Base-by-base conservation (phyloP, 2,329 filamentous ascomycete genomes). In the Hymenoscyphus infarciens region DNA sequence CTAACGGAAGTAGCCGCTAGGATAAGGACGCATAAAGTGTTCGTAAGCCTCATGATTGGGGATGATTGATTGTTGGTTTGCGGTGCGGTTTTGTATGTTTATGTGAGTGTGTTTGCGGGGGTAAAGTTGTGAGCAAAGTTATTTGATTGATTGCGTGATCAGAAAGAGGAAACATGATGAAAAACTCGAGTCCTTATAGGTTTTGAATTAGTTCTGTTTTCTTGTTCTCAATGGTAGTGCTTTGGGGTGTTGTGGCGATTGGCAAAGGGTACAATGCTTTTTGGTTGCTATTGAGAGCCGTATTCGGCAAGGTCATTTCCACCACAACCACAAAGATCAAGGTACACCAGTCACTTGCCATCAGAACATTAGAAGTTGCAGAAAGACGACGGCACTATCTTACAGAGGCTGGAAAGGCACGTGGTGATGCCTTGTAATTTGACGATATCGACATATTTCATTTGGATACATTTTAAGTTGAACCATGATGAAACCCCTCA, bases 21-120 rank as follows among this genome's bases (percentile, higher is more conserved):
- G 58, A 79, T 70, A 59, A 74, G 68, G 61, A 77, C 74, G 56
- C 76, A 69, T 60, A 80, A 69, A 59, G 80, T 62, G 60, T 75
- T 70, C 67, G 77, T 73, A 71, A 82, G 68, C 76, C 81, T 83
- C 82, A 84, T 84, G 60, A 16, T 55, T 33, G 33, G 27, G 11
- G 53, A 59, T 55, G 31, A 53, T 33, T 55, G 54, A 31, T 42
- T 64, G 25, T 39, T 62, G 25, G 63, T 61, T 54, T 61, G 64
- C 61, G 56, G 59, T 64, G 65, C 58, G 62, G 63, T 63, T 19
- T 63, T 53, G 61, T 60, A 49, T 61, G 42, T 59, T 60, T 54
- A 25, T 16, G 27, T 49, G 15, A n/a, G n/a, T 56, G 45, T 58
- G 57, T 54, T 29, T 61, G 39, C 60, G 49, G 54, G 42, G 39